A percentile compares a stretch with the other conserved stretches of the same genome.
phyloP scores from a whole-genome alignment of 176 grass and related monocot species.

The Pontederia paniculata region DNA sequence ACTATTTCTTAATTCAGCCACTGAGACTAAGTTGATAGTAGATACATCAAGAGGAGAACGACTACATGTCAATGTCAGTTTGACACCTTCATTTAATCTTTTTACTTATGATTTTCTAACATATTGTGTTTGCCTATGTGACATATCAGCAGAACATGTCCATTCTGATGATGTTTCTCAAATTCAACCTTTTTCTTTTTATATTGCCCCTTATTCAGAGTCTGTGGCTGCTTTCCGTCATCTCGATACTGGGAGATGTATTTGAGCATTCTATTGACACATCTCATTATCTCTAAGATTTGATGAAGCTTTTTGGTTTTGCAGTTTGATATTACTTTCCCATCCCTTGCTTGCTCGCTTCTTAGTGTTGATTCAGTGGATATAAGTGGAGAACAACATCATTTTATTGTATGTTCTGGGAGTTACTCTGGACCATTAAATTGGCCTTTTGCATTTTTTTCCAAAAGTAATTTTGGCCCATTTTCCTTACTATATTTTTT shows the following conservation, averaged over 20 bases:
- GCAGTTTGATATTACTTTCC: conserved; percentile 96
- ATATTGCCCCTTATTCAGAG: too few relatives aligned
- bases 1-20: conserved; percentile 60
- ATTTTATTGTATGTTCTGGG: conserved; percentile 57
- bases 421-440: background rate
- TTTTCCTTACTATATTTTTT: background rate
- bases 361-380: conserved; percentile 81
- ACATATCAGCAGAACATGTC: too few relatives aligned
- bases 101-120: conserved; percentile 3
- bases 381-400: conserved; percentile 93
- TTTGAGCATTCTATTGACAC: background rate
- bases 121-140: too few relatives aligned
- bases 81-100: conserved; percentile 3
- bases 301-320: conserved; percentile 25
- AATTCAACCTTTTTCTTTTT: too few relatives aligned
- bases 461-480: background rate
- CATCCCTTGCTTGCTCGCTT: conserved; percentile 76
- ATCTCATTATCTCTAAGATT: too few relatives aligned
- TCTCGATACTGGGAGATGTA: too few relatives aligned
- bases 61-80: conserved; percentile 65
- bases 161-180: too few relatives aligned
- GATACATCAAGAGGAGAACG: conserved; percentile 98
- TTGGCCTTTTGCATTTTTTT: too few relatives aligned
- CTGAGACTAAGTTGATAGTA: conserved; percentile 86
- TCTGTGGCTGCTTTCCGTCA: too few relatives aligned